phyloP scores from a whole-genome alignment of 2,329 filamentous ascomycete species.

The Xylaria sp. region DNA sequence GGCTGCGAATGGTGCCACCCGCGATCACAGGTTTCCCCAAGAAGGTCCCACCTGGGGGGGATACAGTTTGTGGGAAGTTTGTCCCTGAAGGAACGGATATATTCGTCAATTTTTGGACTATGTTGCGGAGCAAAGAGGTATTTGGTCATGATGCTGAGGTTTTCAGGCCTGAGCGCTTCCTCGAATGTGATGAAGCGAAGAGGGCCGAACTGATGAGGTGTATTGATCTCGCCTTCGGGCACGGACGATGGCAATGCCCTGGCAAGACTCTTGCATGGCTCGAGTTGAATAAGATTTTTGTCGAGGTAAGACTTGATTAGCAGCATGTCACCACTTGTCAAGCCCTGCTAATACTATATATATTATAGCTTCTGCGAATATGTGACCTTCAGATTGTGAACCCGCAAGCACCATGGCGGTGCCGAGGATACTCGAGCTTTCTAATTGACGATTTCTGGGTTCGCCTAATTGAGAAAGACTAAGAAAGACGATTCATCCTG shows the following conservation, averaged over 20 bases:
- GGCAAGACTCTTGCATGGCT: conserved; percentile 45
- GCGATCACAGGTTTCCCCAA: conserved; percentile 42
- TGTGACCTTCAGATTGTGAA: conserved; percentile 45
- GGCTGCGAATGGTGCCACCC: conserved; percentile 44
- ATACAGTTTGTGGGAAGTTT: conserved; percentile 41
- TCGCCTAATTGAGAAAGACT: conserved; percentile 34
- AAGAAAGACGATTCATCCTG: background rate
- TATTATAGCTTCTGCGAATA: conserved; percentile 38
- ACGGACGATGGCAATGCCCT: conserved; percentile 44
- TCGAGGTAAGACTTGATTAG: conserved; percentile 28
- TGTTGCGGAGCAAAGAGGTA: conserved; percentile 42
- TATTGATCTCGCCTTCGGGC: conserved; percentile 44
- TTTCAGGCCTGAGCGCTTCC: conserved; percentile 44
- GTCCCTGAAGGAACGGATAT: conserved; percentile 45
- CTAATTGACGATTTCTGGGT: conserved; percentile 43
- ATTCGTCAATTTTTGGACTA: conserved; percentile 39
- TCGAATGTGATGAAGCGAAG: conserved; percentile 37
- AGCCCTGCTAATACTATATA: conserved; percentile 14
- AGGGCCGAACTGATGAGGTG: conserved; percentile 33
- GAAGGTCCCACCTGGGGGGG: conserved; percentile 43
- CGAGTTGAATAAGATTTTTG: conserved; percentile 44
- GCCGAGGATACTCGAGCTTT: conserved; percentile 40
- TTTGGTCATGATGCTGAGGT: conserved; percentile 44
- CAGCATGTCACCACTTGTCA: too few species aligned
- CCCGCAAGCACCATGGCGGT: conserved; percentile 41